Percentiles rank a stretch among this genome's conserved stretches.
Conservation (phyloP, 495 filamentous ascomycete genomes). For the Penicillium samsonianum region DNA sequence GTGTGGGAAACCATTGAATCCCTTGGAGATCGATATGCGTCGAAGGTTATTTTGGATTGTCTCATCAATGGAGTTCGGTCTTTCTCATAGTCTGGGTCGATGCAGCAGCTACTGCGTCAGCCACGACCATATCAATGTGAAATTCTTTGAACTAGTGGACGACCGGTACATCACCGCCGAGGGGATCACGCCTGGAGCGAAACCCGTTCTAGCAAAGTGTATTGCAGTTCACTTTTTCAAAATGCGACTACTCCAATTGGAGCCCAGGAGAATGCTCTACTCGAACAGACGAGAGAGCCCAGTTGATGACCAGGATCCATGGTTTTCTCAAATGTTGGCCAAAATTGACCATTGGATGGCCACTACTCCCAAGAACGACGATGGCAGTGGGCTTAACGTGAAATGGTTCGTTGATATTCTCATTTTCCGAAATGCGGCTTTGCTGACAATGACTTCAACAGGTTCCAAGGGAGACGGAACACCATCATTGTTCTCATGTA, state of each 20-base stretch:
- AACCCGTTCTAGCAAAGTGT: conserved; percentile 72
- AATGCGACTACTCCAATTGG: conserved; percentile 85
- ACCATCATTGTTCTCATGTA: conserved; percentile 83
- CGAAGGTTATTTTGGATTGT: conserved; percentile 85
- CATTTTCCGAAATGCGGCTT: conserved; percentile 10
- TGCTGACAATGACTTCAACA: conserved; percentile 30
- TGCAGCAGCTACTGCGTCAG: conserved; percentile 78
- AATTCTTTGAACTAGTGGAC: conserved; percentile 74
- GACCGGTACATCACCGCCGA: conserved; percentile 78
- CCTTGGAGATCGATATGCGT: conserved; percentile 81
- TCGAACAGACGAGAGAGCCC: conserved; percentile 73
- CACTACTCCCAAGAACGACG: conserved; percentile 60
- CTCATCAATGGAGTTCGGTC: conserved; percentile 78
- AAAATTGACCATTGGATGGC: conserved; percentile 76
- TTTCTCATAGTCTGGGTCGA: conserved; percentile 82
- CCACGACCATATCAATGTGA: conserved; percentile 77
- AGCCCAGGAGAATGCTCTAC: conserved; percentile 82
- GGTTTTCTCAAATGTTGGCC: conserved; percentile 77
- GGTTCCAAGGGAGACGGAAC: conserved; percentile 76
- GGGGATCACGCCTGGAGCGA: conserved; percentile 68
- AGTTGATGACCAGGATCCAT: conserved; percentile 73
- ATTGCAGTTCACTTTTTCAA: conserved; percentile 89
- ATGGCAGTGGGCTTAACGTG: conserved; percentile 64
- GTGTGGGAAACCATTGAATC: conserved; percentile 51
- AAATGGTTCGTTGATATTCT: conserved; percentile 51